Evolutionary conservation across 2,329 filamentous ascomycete species (phyloP).

Genomic region (Phaeosphaeria sp.): DNA sequence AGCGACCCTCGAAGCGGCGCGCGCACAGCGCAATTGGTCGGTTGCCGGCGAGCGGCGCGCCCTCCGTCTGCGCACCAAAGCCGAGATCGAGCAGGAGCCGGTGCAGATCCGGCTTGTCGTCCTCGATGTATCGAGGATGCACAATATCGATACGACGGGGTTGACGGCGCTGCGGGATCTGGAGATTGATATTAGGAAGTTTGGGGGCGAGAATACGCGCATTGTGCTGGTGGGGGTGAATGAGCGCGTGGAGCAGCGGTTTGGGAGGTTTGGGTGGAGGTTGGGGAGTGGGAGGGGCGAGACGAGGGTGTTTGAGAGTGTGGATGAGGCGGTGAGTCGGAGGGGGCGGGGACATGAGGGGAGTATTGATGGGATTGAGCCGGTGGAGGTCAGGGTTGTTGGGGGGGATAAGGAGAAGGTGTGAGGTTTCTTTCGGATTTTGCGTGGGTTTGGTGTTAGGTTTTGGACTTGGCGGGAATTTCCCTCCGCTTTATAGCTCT

Average conservation of each 20-base stretch:
- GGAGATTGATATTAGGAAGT: slow-evolving; percentile 57
- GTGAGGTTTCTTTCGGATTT: not conserved
- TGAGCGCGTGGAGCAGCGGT: slow-evolving; percentile 45
- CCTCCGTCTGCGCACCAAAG: slow-evolving; percentile 52
- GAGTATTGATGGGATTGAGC: slow-evolving; percentile 6
- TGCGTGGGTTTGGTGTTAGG: no score
- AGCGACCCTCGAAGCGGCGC: slow-evolving; percentile 43
- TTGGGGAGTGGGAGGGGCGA: slow-evolving; percentile 17
- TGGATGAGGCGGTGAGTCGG: slow-evolving; percentile 22
- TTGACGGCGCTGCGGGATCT: slow-evolving; percentile 59
- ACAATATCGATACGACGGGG: slow-evolving; percentile 63
- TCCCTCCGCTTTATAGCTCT: no score
- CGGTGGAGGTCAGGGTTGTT: slow-evolving; percentile 21
- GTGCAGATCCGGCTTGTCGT: slow-evolving; percentile 58
- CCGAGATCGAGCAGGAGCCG: slow-evolving; percentile 40
- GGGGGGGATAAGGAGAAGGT: slow-evolving; percentile 28
- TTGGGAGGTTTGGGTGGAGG: slow-evolving; percentile 45
- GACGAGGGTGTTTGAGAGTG: slow-evolving; percentile 19
- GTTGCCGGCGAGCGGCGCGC: slow-evolving; percentile 60
- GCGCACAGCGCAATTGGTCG: slow-evolving; percentile 61
- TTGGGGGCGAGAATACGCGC: slow-evolving; percentile 56
- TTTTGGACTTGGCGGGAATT: no score
- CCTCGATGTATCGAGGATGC: slow-evolving; percentile 60
- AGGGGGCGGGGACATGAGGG: slow-evolving; percentile 1
- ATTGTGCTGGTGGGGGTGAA: slow-evolving; percentile 60